A percentile compares a stretch with the other conserved stretches of the same genome.
Conservation (phyloP, 1,284 basidiomycete species). For the Cryptococcus sp. region DNA sequence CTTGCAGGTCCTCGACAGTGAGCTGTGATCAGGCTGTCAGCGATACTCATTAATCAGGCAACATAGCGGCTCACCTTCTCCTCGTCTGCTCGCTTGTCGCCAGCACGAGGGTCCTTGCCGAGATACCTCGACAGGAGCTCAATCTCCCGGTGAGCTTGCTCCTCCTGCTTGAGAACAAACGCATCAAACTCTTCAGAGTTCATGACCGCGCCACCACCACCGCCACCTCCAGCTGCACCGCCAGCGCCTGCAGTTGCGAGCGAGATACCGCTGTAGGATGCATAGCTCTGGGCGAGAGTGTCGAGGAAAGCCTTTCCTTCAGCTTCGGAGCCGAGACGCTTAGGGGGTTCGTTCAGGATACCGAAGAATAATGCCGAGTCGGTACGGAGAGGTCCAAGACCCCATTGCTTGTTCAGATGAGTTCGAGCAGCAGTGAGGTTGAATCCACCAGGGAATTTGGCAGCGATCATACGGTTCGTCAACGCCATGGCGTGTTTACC, state of each 20-base stretch:
- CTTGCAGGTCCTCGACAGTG: constrained; percentile 66
- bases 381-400: constrained; percentile 81
- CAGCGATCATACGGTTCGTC: constrained; percentile 86
- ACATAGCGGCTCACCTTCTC: constrained; percentile 61
- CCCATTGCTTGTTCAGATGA: constrained; percentile 88
- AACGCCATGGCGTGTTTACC: constrained; percentile 95
- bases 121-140: constrained; percentile 97
- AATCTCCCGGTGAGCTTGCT: constrained; percentile 88
- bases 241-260: constrained; percentile 67
- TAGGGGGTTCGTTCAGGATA: constrained; percentile 88
- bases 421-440: constrained; percentile 90
- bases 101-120: constrained; percentile 85
- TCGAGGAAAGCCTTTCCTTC: constrained; percentile 96
- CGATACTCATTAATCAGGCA: too few species aligned
- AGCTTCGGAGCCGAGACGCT: constrained; percentile 85
- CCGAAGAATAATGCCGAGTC: constrained; percentile 90
- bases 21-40: constrained; percentile 15
- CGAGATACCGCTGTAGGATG: constrained; percentile 81
- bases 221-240: constrained; percentile 63
- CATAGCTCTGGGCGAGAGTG: constrained; percentile 77
- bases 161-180: constrained; percentile 90
- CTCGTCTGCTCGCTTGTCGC: constrained; percentile 82
- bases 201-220: constrained; percentile 77
- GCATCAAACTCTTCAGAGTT: constrained; percentile 98
- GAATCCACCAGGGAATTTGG: constrained; percentile 99